A percentile compares a stretch with the other conserved stretches of the same genome.
Conservation (phyloP, 2,329 filamentous ascomycete species). For the Lizonia empirigonia region DNA sequence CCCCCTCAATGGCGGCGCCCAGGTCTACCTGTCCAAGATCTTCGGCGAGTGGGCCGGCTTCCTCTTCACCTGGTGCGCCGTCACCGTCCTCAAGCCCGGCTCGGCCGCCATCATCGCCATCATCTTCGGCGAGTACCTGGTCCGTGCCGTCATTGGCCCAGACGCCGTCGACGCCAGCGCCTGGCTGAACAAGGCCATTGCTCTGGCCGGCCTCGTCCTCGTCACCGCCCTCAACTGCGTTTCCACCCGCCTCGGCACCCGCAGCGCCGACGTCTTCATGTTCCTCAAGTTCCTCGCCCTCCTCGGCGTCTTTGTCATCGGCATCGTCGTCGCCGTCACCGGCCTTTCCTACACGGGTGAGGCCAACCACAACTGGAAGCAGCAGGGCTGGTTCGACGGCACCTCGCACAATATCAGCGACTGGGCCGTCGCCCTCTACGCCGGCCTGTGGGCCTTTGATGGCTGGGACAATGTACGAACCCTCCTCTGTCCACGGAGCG, state of each 20-base stretch:
- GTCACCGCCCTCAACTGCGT: slow-evolving; percentile 90
- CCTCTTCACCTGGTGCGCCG: slow-evolving; percentile 94
- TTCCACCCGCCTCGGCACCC: slow-evolving; percentile 84
- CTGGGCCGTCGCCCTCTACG: slow-evolving; percentile 94
- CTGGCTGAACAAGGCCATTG: slow-evolving; percentile 91
- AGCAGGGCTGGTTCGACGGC: slow-evolving; percentile 83
- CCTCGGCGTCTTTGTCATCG: slow-evolving; percentile 82
- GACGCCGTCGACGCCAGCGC: slow-evolving; percentile 79
- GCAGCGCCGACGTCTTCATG: slow-evolving; percentile 92
- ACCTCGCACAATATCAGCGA: slow-evolving; percentile 79
- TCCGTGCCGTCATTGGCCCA: slow-evolving; percentile 83
- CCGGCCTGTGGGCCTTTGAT: slow-evolving; percentile 96
- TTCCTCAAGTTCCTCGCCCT: slow-evolving; percentile 94
- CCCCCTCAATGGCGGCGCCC: slow-evolving; percentile 90
- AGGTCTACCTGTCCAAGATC: slow-evolving; percentile 94
- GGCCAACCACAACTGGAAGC: slow-evolving; percentile 85
- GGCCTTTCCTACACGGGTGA: slow-evolving; percentile 78
- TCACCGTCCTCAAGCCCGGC: slow-evolving; percentile 91
- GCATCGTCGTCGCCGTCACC: slow-evolving; percentile 86
- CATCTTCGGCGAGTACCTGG: slow-evolving; percentile 98
- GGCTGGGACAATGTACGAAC: slow-evolving; percentile 89
- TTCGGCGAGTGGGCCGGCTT: slow-evolving; percentile 94
- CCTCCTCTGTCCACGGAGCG: background rate
- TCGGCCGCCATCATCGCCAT: slow-evolving; percentile 94
- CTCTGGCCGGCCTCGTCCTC: slow-evolving; percentile 72